phyloP scores from a whole-genome alignment of 129 eudicot genomes.

The Cynara cardunculus region DNA sequence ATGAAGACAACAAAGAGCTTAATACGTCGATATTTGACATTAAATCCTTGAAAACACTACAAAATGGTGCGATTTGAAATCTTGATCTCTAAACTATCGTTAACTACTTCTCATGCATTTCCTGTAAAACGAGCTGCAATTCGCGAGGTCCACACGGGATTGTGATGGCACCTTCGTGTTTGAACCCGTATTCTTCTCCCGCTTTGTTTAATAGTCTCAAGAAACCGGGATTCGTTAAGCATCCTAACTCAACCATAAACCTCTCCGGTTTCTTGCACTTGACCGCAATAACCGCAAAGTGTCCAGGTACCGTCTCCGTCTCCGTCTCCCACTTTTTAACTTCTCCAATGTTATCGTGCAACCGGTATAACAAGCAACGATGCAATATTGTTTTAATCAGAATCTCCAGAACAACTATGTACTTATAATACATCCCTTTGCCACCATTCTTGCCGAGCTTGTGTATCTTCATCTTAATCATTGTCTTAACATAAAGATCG shows the following conservation, averaged over 20 bases:
- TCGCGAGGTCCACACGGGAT: constrained; percentile 57
- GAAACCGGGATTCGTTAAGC: constrained; percentile 45
- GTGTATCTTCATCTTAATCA: background rate
- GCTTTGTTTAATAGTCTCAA: constrained; percentile 46
- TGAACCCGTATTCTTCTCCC: constrained; percentile 56
- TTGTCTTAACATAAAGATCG: background rate
- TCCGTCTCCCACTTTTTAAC: constrained; percentile 35
- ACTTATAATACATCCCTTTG: background rate
- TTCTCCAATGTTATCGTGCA: background rate
- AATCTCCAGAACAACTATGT: constrained; percentile 18
- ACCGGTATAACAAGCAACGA: background rate
- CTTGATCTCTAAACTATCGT: background rate
- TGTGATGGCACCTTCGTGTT: constrained; percentile 44
- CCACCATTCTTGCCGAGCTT: background rate
- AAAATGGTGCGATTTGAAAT: background rate
- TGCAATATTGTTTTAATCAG: constrained; percentile 14
- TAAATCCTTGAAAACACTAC: background rate
- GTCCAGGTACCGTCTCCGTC: constrained; percentile 1
- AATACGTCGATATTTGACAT: background rate
- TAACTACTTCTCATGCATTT: constrained; percentile 6
- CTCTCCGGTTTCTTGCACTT: constrained; percentile 43
- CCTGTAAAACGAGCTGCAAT: constrained; percentile 33
- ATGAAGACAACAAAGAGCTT: too few species aligned
- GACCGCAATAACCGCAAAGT: constrained; percentile 47
- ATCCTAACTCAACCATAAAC: constrained; percentile 48